Conservation (phyloP, 2,329 filamentous ascomycete species). For the Calonectria henricotiae region DNA sequence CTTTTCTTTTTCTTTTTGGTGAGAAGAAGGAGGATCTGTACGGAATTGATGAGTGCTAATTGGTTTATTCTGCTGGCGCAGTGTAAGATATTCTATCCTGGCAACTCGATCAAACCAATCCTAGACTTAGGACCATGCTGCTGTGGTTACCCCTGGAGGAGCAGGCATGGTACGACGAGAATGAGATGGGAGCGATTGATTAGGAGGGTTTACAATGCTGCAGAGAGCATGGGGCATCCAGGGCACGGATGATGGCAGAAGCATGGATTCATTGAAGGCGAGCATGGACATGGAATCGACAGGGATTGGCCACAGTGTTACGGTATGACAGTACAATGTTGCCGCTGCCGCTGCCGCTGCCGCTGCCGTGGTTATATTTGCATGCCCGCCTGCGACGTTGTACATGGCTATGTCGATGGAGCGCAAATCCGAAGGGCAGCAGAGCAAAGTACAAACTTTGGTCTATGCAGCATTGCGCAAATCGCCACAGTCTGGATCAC, state of each 20-base stretch:
- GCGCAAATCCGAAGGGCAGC: slow-evolving; percentile 1
- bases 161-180: slow-evolving; percentile 4
- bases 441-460: slow-evolving; percentile 3
- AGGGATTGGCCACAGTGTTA: slow-evolving; percentile 24
- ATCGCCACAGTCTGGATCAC: slow-evolving; percentile 31
- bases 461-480: neutral
- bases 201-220: slow-evolving; percentile 21
- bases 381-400: slow-evolving; percentile 15
- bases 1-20: slow-evolving; percentile 43
- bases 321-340: slow-evolving; percentile 14
- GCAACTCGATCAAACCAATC: slow-evolving; percentile 33
- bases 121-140: slow-evolving; percentile 11
- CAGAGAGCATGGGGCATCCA: slow-evolving; percentile 29
- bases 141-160: slow-evolving; percentile 17
- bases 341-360: slow-evolving; percentile 5
- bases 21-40: neutral
- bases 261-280: slow-evolving; percentile 7
- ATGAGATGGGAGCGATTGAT: slow-evolving; percentile 25
- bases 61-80: neutral
- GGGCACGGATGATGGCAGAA: slow-evolving; percentile 26
- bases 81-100: slow-evolving; percentile 37
- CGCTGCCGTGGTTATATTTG: slow-evolving; percentile 22
- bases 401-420: slow-evolving; percentile 21
- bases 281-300: neutral
- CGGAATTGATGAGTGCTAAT: slow-evolving; percentile 29